Base-by-base conservation (phyloP, 1,139 yeast genomes). In the Yamadazyma epiphylla region DNA sequence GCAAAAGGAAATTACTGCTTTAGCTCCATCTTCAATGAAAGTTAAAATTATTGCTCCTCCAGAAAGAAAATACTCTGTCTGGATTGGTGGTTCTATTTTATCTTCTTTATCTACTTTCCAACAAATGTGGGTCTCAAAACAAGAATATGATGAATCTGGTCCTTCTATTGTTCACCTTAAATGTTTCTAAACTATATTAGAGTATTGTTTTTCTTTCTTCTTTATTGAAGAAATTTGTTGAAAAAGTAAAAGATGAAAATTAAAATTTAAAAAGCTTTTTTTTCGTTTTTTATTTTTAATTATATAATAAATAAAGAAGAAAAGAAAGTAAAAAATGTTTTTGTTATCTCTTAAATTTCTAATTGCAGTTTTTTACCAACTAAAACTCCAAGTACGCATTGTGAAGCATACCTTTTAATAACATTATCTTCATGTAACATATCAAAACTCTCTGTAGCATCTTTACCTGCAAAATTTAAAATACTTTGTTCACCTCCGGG, bases 1-100 rank as follows among this genome's bases (percentile, higher is more conserved):
- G 96, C 97, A 91, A 80, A 91, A 89, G 86, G 97, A 91, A 77
- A 88, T 91, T 60, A 87, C 97, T 55, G 96, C 96, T 57, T 83
- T 91, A 76, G 97, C 97, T 64, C 97, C 97, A 70, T 87, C 96
- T 52, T 88, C 97, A 43, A 91, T 91, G 96, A 91, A 91, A 87
- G 95, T 91, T 62, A 91, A 91, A 86, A 88, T 91, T 65, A 85
- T 87, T 65, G 97, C 98, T 67, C 96, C 97, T 53, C 97, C 97
- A 55, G 97, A 91, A 76, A 85, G 98, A 79, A 91, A 91, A 75
- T 91, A 88, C 89, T 88, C 96, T 64, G 96, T 89, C 79, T 91
- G 98, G 98, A 91, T 91, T 53, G 98, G 98, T 80, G 98, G 98
- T 79, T 89, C 97, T 55, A 91, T 91, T 62, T 83, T 91, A 73